These are phyloP conservation scores for Penicillium flavigenum DNA, from an alignment of 495 filamentous ascomycete species.

Conservation along the genomic window DNA sequence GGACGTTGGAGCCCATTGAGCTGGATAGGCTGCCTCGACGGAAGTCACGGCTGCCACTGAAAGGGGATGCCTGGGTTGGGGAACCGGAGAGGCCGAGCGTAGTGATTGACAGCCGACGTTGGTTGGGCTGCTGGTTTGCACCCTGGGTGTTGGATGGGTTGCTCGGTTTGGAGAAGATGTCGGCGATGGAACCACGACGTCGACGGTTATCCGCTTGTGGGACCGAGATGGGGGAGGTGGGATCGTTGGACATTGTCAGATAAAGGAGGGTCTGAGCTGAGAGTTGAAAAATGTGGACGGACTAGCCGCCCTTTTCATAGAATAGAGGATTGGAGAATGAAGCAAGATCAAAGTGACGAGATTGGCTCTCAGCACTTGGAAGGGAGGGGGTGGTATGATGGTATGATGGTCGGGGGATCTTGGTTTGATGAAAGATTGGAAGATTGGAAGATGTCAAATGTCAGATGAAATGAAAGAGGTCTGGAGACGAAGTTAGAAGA, in stretches of 20 bases:
- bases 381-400: neutral
- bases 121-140: slow-evolving; percentile 43
- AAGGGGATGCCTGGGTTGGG: slow-evolving; percentile 60
- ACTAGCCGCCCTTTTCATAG: slow-evolving; percentile 35
- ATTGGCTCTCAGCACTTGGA: neutral
- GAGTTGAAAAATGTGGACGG: slow-evolving; percentile 26
- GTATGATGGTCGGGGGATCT: neutral
- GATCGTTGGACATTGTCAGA: slow-evolving; percentile 50
- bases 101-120: slow-evolving; percentile 81
- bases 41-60: slow-evolving; percentile 43
- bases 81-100: slow-evolving; percentile 83
- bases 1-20: slow-evolving; percentile 69
- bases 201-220: slow-evolving; percentile 39
- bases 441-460: neutral
- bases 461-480: slow-evolving; percentile 2
- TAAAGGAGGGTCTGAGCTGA: slow-evolving; percentile 7
- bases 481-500: neutral
- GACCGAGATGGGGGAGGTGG: slow-evolving; percentile 49
- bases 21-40: slow-evolving; percentile 72
- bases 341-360: slow-evolving; percentile 4
- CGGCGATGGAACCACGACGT: slow-evolving; percentile 52
- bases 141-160: slow-evolving; percentile 35
- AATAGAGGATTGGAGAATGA: slow-evolving; percentile 3
- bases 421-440: neutral
- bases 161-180: slow-evolving; percentile 45